Evolutionary conservation across 495 filamentous ascomycete species (phyloP), one percentile per base, ranked within the genome.

Genomic region (Aspergillus incahuasiensis): DNA sequence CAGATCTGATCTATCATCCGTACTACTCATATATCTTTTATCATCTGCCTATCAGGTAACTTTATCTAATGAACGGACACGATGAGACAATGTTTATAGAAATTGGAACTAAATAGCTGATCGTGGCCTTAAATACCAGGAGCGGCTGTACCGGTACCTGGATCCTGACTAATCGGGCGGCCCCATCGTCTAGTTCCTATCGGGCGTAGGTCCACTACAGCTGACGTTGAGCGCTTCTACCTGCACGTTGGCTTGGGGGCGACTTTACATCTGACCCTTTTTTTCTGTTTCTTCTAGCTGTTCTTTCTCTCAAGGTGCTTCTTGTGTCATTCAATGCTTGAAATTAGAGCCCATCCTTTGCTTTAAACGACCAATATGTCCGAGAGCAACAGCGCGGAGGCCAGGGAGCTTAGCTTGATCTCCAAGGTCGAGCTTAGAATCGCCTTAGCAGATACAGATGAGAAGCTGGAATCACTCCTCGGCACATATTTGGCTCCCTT

Each of bases 381-480:
- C 53, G 52, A 55, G n/a, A 62, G 66, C 54, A 67, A 63, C 60
- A 76, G 68, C 65, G 60, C 61, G 85, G 89, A 90, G 69, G 82
- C 81, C 63, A 79, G 83, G 51, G 94, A 98, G 77, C 81, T 97
- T 57, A 84, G 82, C 55, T 83, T 97, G 50, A 79, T 96, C 57
- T 89, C 88, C 61, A 95, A 95, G 64, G 88, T 97, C 46, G 90
- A 96, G 68, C 86, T 95, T 65, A 82, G 86, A 42, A 90, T 98
- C 54, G 88, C 94, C n/a, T 77, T 89, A 48, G 85, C 88, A 15
- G 86, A 90, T 55, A 82, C 88, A n/a, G 92, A 95, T 58, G 75
- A 79, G 54, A 92, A 90, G 69, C 79, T 98, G 5, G 83, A 91
- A 63, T 68, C 82, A 22, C 76, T 91, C 6, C 78, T 98, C 22